These are phyloP conservation scores for Geranium incanum DNA, from an alignment of 441 rosid species.

Conservation along the genomic window DNA sequence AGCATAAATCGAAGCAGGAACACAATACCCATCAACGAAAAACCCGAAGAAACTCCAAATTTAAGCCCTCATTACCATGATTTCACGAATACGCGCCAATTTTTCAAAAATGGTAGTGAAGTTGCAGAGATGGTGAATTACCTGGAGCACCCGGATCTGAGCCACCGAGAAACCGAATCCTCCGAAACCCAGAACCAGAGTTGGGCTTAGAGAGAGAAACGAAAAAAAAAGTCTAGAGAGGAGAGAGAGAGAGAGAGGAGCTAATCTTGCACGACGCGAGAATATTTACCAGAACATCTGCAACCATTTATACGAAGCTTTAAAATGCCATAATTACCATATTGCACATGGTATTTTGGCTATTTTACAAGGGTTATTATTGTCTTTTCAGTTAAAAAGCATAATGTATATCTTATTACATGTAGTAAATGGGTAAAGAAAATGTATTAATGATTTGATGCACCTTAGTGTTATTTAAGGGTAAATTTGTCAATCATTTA, in stretches of 20 bases:
- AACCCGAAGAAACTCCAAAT: background rate
- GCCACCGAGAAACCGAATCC: background rate
- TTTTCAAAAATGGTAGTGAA: background rate
- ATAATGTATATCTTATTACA: no score
- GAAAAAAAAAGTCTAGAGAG: background rate
- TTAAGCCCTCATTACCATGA: background rate
- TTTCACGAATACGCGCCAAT: background rate
- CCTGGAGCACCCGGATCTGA: slow-evolving; percentile 7
- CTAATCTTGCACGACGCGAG: slow-evolving; percentile 8
- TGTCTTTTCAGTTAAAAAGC: background rate
- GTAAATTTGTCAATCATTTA: no score
- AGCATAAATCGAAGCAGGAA: background rate
- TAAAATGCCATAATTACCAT: background rate
- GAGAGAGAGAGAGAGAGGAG: background rate
- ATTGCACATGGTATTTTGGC: background rate
- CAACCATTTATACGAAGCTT: slow-evolving; percentile 3
- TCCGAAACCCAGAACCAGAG: slow-evolving; percentile 5
- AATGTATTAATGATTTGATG: no score
- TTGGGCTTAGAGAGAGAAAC: background rate
- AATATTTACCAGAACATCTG: slow-evolving; percentile 7
- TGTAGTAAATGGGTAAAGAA: no score
- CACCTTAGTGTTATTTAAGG: no score
- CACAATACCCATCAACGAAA: slow-evolving; percentile 5
- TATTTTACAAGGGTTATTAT: background rate
- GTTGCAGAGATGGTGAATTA: slow-evolving; percentile 1